Percentiles rank a stretch among this genome's conserved stretches.
These are phyloP conservation scores for Gentiana straminea DNA, from an alignment of 257 asterid genomes.

Conservation along the genomic window DNA sequence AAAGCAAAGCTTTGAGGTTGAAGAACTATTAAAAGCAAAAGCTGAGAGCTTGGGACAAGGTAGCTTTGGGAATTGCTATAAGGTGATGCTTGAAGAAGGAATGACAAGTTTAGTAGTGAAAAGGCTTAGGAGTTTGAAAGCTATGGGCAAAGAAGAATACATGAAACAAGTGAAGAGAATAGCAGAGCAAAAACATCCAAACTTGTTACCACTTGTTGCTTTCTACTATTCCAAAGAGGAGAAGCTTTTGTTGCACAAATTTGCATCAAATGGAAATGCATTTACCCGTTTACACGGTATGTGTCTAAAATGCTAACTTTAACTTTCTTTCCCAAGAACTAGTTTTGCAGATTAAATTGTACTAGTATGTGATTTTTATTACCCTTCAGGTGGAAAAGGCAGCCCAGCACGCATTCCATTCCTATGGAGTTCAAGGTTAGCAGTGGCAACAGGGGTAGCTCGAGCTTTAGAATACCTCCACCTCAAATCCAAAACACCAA, in stretches of 20 bases:
- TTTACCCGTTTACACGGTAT: slow-evolving; percentile 56
- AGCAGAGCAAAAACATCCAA: slow-evolving; percentile 50
- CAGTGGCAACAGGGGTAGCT: slow-evolving; percentile 45
- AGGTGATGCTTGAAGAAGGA: slow-evolving; percentile 44
- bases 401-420: slow-evolving; percentile 40
- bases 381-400: slow-evolving; percentile 41
- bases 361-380: no score
- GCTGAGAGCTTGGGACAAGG: slow-evolving; percentile 75
- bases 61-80: slow-evolving; percentile 67
- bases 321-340: no score
- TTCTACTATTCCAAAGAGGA: slow-evolving; percentile 59
- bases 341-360: no score
- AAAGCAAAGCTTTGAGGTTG: slow-evolving; percentile 36
- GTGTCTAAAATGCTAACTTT: neutral
- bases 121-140: slow-evolving; percentile 52
- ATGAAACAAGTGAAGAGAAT: slow-evolving; percentile 37
- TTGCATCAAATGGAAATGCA: slow-evolving; percentile 44
- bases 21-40: slow-evolving; percentile 58
- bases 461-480: slow-evolving; percentile 57
- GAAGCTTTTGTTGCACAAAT: slow-evolving; percentile 45
- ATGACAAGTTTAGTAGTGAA: slow-evolving; percentile 48
- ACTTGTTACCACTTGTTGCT: slow-evolving; percentile 51
- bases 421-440: slow-evolving; percentile 56
- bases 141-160: slow-evolving; percentile 51
- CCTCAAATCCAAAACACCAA: slow-evolving; percentile 23